A percentile compares a stretch with the other conserved stretches of the same genome.
phyloP scores from a whole-genome alignment of 2,329 filamentous ascomycete genomes.

The Fusarium nygamai region DNA sequence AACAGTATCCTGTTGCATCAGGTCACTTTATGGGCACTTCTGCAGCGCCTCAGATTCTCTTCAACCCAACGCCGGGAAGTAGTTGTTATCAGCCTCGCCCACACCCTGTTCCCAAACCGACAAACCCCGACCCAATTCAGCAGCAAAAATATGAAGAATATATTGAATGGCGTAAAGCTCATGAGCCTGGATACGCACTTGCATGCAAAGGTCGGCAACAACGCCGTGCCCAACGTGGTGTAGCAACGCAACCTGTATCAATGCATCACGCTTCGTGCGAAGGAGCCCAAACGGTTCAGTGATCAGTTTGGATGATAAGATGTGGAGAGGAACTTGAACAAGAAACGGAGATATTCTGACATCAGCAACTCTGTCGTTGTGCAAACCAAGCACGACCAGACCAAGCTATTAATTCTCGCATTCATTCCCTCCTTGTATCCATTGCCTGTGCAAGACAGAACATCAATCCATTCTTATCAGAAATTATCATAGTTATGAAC shows the following conservation, averaged over 20 bases:
- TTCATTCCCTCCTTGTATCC: not conserved
- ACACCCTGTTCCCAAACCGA: slow-evolving; percentile 52
- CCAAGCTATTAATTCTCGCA: not conserved
- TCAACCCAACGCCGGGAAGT: not conserved
- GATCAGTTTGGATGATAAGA: not conserved
- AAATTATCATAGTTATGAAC: not conserved
- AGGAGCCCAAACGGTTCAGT: not conserved
- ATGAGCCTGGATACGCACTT: slow-evolving; percentile 58
- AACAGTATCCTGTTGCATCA: not conserved
- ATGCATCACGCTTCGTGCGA: not conserved
- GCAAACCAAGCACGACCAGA: not conserved
- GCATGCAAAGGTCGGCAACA: slow-evolving; percentile 58
- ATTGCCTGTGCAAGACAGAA: not conserved
- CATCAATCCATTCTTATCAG: not conserved
- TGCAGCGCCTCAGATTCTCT: not conserved
- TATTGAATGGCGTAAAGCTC: slow-evolving; percentile 60
- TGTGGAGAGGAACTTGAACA: not conserved
- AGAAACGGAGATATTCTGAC: not conserved
- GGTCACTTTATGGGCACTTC: not conserved
- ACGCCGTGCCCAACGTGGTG: slow-evolving; percentile 46
- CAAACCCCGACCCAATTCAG: slow-evolving; percentile 51
- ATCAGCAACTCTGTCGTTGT: not conserved
- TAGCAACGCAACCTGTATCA: slow-evolving; percentile 1
- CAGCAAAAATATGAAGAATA: slow-evolving; percentile 60
- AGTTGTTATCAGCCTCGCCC: not conserved